Evolutionary conservation across 73 alveolate genomes (phyloP), one percentile per base, ranked within the genome.

Genomic region (Uronychia setigera): DNA sequence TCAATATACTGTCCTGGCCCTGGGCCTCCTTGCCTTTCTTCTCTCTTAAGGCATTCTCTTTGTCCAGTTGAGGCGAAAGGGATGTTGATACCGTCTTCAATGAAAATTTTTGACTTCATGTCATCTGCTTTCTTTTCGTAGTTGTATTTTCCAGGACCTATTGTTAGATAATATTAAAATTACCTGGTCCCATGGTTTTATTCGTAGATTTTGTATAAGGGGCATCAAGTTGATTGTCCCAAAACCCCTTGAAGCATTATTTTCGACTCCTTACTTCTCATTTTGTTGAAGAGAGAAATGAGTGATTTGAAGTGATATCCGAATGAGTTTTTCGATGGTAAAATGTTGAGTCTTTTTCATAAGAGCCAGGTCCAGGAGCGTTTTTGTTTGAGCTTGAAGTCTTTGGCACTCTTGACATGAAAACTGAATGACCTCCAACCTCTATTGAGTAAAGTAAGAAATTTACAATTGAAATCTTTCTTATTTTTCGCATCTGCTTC

Each of bases 1-100:
- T 89, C 95, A 67, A 89, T 89, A 79, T 89, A 89, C 26, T 60
- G 75, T 0, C 95, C 95, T 19, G 95, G 95, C 26, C 95, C 95
- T 26, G 95, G 95, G 11, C 35, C 26, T 32, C 33, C 32, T 30
- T 74, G 46, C 60, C 78, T 79, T 5, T 0, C 33, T 28, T 5
- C 29, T 32, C 78, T 84, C 67, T 80, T 83, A 58, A 77, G 58
- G 46, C 92, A 83, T 19, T 78, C 85, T 46, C 95, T 84, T 31
- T 87, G 81, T 25, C 76, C 76, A 33, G 84, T 82, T 19, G 67
- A 46, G n/a, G 5, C 5, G 67, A 46, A 46, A 19, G 67, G 67
- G 19, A 46, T 46, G 67, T 46, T 46, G 67, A 46, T 46, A 5
- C 67, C 67, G 1, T 60, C 76, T 26, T 1, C 19, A 0, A 76